phyloP scores from a whole-genome alignment of 352 stramenopile genomes.

The Phytopythium ostracodes region DNA sequence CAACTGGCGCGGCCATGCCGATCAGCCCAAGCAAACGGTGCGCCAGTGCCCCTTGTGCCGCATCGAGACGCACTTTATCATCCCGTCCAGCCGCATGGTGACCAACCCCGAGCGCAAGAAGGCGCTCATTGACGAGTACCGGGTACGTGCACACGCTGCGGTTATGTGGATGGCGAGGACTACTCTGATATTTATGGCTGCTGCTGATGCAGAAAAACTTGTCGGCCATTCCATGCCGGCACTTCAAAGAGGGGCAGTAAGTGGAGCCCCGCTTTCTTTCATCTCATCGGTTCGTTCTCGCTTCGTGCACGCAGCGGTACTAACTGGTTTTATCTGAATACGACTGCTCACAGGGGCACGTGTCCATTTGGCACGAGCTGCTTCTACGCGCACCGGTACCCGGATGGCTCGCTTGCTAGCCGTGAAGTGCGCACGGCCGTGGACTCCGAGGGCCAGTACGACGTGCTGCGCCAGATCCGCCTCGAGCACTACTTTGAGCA shows the following conservation, averaged over 20 bases:
- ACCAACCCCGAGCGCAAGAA: slow-evolving; percentile 60
- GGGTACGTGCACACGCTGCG: slow-evolving; percentile 22
- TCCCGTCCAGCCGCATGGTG: slow-evolving; percentile 82
- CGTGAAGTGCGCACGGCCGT: slow-evolving; percentile 70
- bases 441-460: slow-evolving; percentile 69
- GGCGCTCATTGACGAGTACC: slow-evolving; percentile 64
- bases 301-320: not conserved
- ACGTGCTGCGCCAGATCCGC: slow-evolving; percentile 66
- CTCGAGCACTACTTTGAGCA: slow-evolving; percentile 67
- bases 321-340: not conserved
- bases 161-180: not conserved
- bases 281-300: not conserved
- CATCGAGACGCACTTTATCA: slow-evolving; percentile 78
- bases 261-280: slow-evolving; percentile 1
- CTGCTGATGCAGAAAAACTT: slow-evolving; percentile 45
- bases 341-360: slow-evolving; percentile 29
- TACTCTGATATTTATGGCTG: slow-evolving; percentile 7
- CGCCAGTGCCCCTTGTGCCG: slow-evolving; percentile 76
- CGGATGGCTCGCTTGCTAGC: slow-evolving; percentile 52
- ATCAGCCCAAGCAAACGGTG: slow-evolving; percentile 77
- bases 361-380: slow-evolving; percentile 87
- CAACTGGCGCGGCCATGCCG: slow-evolving; percentile 59
- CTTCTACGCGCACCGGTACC: slow-evolving; percentile 80
- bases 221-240: slow-evolving; percentile 69
- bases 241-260: slow-evolving; percentile 80